Conservation (phyloP, 2,329 filamentous ascomycete species). For the Aspergillus sp. region DNA sequence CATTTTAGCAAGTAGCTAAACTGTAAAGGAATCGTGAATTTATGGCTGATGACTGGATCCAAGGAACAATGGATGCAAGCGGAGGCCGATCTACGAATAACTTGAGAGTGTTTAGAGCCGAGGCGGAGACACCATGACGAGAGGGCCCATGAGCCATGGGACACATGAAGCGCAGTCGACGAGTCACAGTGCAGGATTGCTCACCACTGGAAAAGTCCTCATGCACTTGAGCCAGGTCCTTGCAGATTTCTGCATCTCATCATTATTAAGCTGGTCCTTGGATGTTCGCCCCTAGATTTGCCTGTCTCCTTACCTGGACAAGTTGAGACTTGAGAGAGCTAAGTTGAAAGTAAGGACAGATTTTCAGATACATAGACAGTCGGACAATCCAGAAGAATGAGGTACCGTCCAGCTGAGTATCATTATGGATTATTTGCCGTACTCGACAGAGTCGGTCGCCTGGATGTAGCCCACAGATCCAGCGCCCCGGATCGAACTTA, state of each 20-base stretch:
- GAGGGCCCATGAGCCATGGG: slow-evolving; percentile 28
- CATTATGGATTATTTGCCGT: background rate
- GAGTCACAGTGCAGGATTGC: slow-evolving; percentile 35
- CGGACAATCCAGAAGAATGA: background rate
- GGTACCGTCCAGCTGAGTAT: background rate
- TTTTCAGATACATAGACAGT: no score
- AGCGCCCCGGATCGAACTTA: slow-evolving; percentile 11
- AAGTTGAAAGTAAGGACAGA: no score
- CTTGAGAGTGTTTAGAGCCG: slow-evolving; percentile 15
- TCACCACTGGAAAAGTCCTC: slow-evolving; percentile 19
- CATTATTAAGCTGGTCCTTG: background rate
- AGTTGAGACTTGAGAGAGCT: background rate
- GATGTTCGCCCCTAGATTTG: slow-evolving; percentile 14
- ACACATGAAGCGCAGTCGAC: slow-evolving; percentile 30
- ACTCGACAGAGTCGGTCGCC: background rate
- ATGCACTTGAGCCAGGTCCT: slow-evolving; percentile 30
- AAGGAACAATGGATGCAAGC: slow-evolving; percentile 26
- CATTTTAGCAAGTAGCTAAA: background rate
- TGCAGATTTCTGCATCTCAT: slow-evolving; percentile 33
- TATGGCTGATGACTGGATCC: slow-evolving; percentile 18
- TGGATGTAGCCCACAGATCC: slow-evolving; percentile 2
- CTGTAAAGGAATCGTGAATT: background rate
- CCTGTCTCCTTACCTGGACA: background rate
- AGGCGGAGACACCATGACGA: slow-evolving; percentile 29
- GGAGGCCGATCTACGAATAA: slow-evolving; percentile 31